Evolutionary conservation across 495 filamentous ascomycete genomes (phyloP).

Genomic region (Ramalina intermedia): DNA sequence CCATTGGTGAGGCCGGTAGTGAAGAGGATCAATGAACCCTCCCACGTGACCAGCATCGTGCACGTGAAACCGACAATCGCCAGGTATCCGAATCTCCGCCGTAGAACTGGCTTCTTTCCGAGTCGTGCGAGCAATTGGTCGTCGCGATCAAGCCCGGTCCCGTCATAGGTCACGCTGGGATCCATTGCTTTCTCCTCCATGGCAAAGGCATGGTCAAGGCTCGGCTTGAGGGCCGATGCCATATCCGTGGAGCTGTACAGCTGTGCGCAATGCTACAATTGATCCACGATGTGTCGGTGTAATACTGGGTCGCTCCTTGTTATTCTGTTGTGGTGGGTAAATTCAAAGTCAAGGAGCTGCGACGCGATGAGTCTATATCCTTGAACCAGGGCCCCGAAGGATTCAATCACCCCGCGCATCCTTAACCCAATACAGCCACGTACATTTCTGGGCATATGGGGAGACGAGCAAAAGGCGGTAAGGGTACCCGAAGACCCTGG

Average conservation of each 20-base stretch:
- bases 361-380: too few species aligned
- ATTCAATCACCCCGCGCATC: too few species aligned
- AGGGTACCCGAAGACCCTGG: too few species aligned
- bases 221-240: neutral
- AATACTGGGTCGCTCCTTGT: too few species aligned
- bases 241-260: neutral
- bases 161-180: neutral
- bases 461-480: too few species aligned
- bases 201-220: neutral
- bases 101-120: conserved; percentile 36
- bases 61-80: conserved; percentile 33
- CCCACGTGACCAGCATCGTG: conserved; percentile 31
- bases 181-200: neutral
- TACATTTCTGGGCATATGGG: too few species aligned
- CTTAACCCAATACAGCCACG: too few species aligned
- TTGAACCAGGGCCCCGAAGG: too few species aligned
- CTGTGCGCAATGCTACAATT: too few species aligned
- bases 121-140: conserved; percentile 29
- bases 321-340: too few species aligned
- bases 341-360: too few species aligned
- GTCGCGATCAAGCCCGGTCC: conserved; percentile 19
- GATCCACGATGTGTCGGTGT: too few species aligned
- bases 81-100: conserved; percentile 31
- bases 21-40: conserved; percentile 22
- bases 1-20: conserved; percentile 20